These are phyloP conservation scores for Curvularia sp. DNA, from an alignment of 2,329 filamentous ascomycete species.

Conservation along the genomic window DNA sequence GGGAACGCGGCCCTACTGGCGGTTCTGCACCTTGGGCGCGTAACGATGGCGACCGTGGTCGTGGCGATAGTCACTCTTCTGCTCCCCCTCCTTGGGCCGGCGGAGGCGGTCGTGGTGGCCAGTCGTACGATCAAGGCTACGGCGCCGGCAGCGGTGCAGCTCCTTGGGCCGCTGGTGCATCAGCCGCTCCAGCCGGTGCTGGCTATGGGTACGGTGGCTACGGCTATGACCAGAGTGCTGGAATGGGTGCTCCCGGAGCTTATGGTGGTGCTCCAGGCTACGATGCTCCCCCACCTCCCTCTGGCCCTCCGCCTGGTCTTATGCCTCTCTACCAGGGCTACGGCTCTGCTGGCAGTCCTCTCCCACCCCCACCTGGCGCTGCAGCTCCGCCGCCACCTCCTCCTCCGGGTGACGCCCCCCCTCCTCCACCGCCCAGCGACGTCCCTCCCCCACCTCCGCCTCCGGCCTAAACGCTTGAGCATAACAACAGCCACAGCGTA, in stretches of 20 bases:
- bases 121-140: constrained; percentile 39
- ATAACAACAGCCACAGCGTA: constrained; percentile 1
- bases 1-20: constrained; percentile 85
- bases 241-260: constrained; percentile 49
- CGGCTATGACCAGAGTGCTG: constrained; percentile 40
- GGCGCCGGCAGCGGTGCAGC: constrained; percentile 43
- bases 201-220: constrained; percentile 54
- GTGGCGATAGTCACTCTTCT: constrained; percentile 47
- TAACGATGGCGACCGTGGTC: constrained; percentile 53
- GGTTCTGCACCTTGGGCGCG: constrained; percentile 79
- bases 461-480: constrained; percentile 27
- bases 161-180: constrained; percentile 52
- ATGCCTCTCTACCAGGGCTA: constrained; percentile 73
- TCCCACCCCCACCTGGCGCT: constrained; percentile 65
- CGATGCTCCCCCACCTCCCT: constrained; percentile 52
- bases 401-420: constrained; percentile 60
- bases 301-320: constrained; percentile 60
- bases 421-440: constrained; percentile 65
- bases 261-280: constrained; percentile 54
- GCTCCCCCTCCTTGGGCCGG: constrained; percentile 52
- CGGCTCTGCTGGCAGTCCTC: constrained; percentile 60
- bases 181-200: constrained; percentile 40
- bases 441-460: constrained; percentile 58
- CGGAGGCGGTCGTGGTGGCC: constrained; percentile 43
- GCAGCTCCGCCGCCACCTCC: constrained; percentile 69